These are phyloP conservation scores for Solanum microdontum DNA, from an alignment of 257 asterid species.

Conservation along the genomic window DNA sequence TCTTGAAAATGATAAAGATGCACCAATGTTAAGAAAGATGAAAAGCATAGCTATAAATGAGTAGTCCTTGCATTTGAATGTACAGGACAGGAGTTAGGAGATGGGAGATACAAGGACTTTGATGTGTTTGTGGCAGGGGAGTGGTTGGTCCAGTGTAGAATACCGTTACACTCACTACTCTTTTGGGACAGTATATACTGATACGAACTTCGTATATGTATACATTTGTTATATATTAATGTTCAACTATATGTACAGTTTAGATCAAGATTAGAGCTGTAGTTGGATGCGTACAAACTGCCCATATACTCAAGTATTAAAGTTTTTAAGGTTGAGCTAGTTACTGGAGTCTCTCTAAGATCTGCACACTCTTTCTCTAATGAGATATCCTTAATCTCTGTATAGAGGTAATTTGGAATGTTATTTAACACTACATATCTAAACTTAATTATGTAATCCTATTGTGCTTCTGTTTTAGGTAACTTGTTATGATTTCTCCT, in stretches of 20 bases:
- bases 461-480: neutral
- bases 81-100: neutral
- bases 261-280: neutral
- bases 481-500: neutral
- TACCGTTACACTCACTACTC: neutral
- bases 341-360: neutral
- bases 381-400: neutral
- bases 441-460: neutral
- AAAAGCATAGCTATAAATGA: too few species aligned
- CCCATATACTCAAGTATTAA: neutral
- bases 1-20: too few species aligned
- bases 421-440: neutral
- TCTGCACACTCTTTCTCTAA: neutral
- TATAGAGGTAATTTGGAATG: neutral
- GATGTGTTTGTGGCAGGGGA: neutral
- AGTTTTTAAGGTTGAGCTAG: neutral
- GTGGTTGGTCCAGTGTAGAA: neutral
- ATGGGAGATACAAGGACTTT: neutral
- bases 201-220: neutral
- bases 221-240: neutral
- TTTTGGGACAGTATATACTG: neutral
- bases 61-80: too few species aligned
- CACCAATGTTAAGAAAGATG: too few species aligned
- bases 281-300: neutral
- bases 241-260: neutral